These are phyloP conservation scores for Iris macrosiphon DNA, from an alignment of 106 monocot species.

Conservation along the genomic window DNA sequence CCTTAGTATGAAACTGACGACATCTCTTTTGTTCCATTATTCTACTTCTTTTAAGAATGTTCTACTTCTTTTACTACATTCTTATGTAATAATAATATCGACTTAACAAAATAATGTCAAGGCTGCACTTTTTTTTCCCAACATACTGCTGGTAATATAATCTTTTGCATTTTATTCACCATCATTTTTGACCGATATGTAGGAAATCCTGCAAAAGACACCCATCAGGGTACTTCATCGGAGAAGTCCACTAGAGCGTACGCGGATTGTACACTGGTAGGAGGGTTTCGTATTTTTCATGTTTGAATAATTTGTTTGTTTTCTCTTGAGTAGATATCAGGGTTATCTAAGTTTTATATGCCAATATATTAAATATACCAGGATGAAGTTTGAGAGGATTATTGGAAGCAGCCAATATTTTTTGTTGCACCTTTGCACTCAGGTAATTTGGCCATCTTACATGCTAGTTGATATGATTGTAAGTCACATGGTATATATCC, in stretches of 20 bases:
- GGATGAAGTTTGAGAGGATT: constrained; percentile 85
- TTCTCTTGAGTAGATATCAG: neutral
- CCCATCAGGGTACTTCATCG: constrained; percentile 95
- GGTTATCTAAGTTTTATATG: neutral
- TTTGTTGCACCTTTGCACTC: constrained; percentile 89
- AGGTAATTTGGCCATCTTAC: constrained; percentile 37
- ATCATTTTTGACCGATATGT: too few species aligned
- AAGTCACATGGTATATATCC: too few species aligned
- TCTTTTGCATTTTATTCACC: too few species aligned
- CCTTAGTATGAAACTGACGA: too few species aligned
- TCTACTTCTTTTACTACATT: too few species aligned
- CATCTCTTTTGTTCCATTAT: too few species aligned
- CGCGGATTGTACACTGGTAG: constrained; percentile 89
- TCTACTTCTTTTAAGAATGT: too few species aligned
- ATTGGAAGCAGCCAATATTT: constrained; percentile 56
- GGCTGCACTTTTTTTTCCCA: too few species aligned
- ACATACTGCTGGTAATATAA: too few species aligned
- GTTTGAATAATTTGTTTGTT: neutral
- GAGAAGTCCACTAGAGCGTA: constrained; percentile 82
- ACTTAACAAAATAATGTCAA: too few species aligned
- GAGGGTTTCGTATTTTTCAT: neutral
- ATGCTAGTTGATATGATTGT: too few species aligned
- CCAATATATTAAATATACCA: constrained; percentile 12
- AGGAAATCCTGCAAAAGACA: constrained; percentile 84
- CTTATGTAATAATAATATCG: too few species aligned